phyloP scores from a whole-genome alignment of 2,329 filamentous ascomycete genomes.

The Aspergillus niger region DNA sequence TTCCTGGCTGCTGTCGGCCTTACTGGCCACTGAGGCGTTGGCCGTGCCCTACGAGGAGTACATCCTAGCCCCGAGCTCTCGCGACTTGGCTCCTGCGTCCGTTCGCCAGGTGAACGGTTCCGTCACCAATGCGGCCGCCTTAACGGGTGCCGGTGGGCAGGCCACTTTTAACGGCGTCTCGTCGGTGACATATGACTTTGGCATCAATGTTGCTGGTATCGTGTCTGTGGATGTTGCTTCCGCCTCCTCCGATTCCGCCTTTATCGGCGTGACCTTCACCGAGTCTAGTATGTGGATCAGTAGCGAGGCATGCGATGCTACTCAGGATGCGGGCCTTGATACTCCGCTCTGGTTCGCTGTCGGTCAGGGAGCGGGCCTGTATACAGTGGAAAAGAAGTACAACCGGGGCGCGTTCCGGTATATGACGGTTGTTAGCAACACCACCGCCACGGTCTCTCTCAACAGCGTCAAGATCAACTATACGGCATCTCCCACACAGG shows the following conservation, averaged over 20 bases:
- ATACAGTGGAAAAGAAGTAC: constrained; percentile 46
- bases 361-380: constrained; percentile 36
- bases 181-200: constrained; percentile 44
- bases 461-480: constrained; percentile 43
- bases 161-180: constrained; percentile 28
- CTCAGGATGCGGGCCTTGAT: constrained; percentile 50
- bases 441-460: constrained; percentile 44
- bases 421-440: constrained; percentile 48
- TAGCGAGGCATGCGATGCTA: constrained; percentile 49
- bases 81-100: constrained; percentile 28
- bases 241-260: constrained; percentile 27
- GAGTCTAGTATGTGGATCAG: constrained; percentile 53
- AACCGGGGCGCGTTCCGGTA: constrained; percentile 51
- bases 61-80: constrained; percentile 35
- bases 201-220: constrained; percentile 43
- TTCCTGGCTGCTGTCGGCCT: constrained; percentile 10
- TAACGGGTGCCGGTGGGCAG: constrained; percentile 6
- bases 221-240: constrained; percentile 37
- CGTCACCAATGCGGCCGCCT: constrained; percentile 25
- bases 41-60: constrained; percentile 36
- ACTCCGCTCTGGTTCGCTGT: constrained; percentile 52
- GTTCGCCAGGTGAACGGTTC: constrained; percentile 35
- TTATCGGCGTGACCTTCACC: constrained; percentile 44
- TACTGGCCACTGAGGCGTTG: constrained; percentile 10
- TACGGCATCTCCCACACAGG: constrained; percentile 40